Evolutionary conservation across 2,329 filamentous ascomycete genomes (phyloP), one percentile per base, ranked within the genome.

Genomic region (Juglanconis sp.): DNA sequence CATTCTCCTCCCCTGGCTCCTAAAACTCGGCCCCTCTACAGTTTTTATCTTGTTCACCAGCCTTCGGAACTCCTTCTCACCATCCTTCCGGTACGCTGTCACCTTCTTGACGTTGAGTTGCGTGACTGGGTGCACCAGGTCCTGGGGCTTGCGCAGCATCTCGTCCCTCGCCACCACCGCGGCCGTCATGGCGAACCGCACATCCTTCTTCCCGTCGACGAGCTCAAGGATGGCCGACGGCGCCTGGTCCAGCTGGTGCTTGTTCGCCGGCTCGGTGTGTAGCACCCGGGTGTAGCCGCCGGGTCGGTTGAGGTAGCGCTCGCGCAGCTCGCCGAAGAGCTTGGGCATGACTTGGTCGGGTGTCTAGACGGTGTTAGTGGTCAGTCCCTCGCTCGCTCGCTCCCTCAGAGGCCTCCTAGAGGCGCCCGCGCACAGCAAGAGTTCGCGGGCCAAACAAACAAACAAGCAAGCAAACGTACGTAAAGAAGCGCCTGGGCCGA

Each of bases 221-320:
- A 99, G 85, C 77, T 98, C 92, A 52, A 99, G 87, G 65, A 99
- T 93, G 30, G 95, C 94, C 38, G 89, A 93, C 65, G 88, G 85
- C 8, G 91, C 94, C 77, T 97, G 92, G 74, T 98, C 94, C 73
- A 81, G 81, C 70, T 85, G 83, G 74, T 93, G 91, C 69, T 90
- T 85, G 74, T 94, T 92, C 69, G 90, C 85, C 60, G 95, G 90
- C 76, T 98, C 94, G 65, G 96, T 92, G 67, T 92, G 91, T 52
- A 97, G 86, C 10, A 99, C 91, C 48, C 95, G 91, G 17, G 95
- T 99, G 81, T 98, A 99, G 59, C 95, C 95, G 64, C 95, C 95
- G 1, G 90, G 90, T 53, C 95, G 87, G 57, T 81, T 72, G 50
- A 82, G 78, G 77, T 98, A 99, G 68, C 95, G 90, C 72, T 87